Conservation (phyloP, 1,284 basidiomycete species). For the Apiotrichum sp. region DNA sequence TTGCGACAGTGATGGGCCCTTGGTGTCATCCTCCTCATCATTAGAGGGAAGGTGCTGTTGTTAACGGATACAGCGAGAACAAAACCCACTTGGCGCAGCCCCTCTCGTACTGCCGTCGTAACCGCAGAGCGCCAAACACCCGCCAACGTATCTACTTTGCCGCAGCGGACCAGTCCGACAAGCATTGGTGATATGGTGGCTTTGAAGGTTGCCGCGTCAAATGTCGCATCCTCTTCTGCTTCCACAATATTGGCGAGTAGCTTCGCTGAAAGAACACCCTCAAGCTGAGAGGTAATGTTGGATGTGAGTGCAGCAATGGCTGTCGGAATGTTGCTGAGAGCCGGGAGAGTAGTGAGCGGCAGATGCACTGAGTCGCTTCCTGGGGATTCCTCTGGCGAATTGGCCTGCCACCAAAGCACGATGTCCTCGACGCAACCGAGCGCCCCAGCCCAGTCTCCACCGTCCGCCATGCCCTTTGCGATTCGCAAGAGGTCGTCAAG, state of each 20-base stretch:
- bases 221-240: conserved; percentile 37
- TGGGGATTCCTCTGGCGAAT: conserved; percentile 6
- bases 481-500: conserved; percentile 69
- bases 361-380: conserved; percentile 11
- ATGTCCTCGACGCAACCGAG: conserved; percentile 70
- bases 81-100: conserved; percentile 41
- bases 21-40: conserved; percentile 50
- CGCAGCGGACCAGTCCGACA: conserved; percentile 67
- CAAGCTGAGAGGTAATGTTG: conserved; percentile 70
- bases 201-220: conserved; percentile 30
- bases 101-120: conserved; percentile 59
- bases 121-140: conserved; percentile 71
- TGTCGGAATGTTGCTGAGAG: conserved; percentile 64
- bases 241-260: conserved; percentile 59
- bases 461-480: conserved; percentile 63
- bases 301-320: conserved; percentile 61
- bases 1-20: conserved; percentile 51
- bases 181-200: conserved; percentile 57
- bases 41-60: conserved; percentile 45
- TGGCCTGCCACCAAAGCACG: conserved; percentile 58
- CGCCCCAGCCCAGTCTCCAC: conserved; percentile 79
- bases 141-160: conserved; percentile 63
- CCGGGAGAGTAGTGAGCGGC: conserved; percentile 54
- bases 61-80: neutral
- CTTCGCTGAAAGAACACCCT: conserved; percentile 65